A percentile compares a stretch with the other conserved stretches of the same genome.
These are phyloP conservation scores for Fusarium multiceps DNA, from an alignment of 2,329 filamentous ascomycete species.

Conservation along the genomic window DNA sequence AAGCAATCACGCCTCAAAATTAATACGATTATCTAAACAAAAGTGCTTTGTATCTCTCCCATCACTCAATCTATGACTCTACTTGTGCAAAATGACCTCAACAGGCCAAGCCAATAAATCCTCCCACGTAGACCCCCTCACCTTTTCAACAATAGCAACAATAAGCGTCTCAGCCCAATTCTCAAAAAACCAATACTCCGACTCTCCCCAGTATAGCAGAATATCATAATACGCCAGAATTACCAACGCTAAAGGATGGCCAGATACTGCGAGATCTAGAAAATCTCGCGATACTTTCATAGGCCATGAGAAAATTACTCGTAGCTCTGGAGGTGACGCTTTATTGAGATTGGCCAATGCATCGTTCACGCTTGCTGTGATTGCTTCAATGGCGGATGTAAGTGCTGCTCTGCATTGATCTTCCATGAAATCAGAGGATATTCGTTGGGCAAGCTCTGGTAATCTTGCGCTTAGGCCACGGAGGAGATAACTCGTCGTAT, in stretches of 20 bases:
- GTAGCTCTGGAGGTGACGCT: slow-evolving; percentile 19
- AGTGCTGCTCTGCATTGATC: background rate
- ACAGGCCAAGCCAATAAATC: slow-evolving; percentile 27
- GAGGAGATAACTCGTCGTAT: background rate
- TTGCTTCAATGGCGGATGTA: background rate
- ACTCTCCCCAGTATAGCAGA: slow-evolving; percentile 23
- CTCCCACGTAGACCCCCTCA: slow-evolving; percentile 28
- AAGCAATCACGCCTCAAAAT: background rate
- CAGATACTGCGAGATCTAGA: slow-evolving; percentile 11
- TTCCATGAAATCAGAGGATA: slow-evolving; percentile 12
- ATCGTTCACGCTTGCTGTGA: background rate
- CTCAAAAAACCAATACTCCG: slow-evolving; percentile 35
- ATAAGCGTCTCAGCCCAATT: slow-evolving; percentile 22
- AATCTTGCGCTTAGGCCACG: background rate
- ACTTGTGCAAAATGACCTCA: slow-evolving; percentile 10
- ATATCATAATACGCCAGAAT: slow-evolving; percentile 31
- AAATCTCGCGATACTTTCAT: slow-evolving; percentile 27
- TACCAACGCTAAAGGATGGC: slow-evolving; percentile 19
- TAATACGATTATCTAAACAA: background rate
- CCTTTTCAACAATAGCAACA: slow-evolving; percentile 29
- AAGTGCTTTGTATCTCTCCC: too few species aligned
- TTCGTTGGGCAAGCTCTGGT: slow-evolving; percentile 13
- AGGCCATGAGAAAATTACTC: slow-evolving; percentile 28
- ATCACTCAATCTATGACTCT: background rate
- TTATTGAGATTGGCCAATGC: background rate